phyloP scores from a whole-genome alignment of 768 basidiomycete genomes.

The Floccularia luteovirens region DNA sequence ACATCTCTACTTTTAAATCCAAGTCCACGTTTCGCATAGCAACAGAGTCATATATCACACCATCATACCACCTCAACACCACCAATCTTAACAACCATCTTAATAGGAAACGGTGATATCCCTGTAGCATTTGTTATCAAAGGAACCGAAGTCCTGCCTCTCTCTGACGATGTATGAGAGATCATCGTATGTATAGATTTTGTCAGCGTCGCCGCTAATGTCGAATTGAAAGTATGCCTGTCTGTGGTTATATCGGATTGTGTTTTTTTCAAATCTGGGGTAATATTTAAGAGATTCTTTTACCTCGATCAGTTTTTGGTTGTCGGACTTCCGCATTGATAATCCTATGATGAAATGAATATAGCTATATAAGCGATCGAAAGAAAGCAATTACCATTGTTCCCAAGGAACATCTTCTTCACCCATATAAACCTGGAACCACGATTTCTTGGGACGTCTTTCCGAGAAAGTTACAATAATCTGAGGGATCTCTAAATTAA shows the following conservation, averaged over 20 bases:
- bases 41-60: too few relatives aligned
- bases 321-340: conserved; percentile 78
- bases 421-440: conserved; percentile 64
- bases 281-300: not conserved
- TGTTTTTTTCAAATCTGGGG: not conserved
- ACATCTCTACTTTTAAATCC: too few relatives aligned
- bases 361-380: not conserved
- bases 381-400: conserved; percentile 48
- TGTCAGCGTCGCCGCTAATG: conserved; percentile 54
- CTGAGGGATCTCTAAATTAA: conserved; percentile 22
- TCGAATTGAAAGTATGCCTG: conserved; percentile 44
- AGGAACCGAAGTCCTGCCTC: conserved; percentile 67
- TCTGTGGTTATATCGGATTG: conserved; percentile 15
- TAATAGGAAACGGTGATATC: conserved; percentile 78
- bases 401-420: conserved; percentile 89
- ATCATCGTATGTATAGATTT: conserved; percentile 68
- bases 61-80: conserved; percentile 50
- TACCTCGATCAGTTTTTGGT: conserved; percentile 58
- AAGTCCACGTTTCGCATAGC: too few relatives aligned
- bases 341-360: conserved; percentile 36
- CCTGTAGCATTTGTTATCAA: conserved; percentile 69
- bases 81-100: conserved; percentile 60
- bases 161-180: conserved; percentile 71
- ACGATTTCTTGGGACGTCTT: conserved; percentile 68
- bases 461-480: conserved; percentile 73